phyloP scores from a whole-genome alignment of 169 alveolate species.

The Gregarina niphandrodes region DNA sequence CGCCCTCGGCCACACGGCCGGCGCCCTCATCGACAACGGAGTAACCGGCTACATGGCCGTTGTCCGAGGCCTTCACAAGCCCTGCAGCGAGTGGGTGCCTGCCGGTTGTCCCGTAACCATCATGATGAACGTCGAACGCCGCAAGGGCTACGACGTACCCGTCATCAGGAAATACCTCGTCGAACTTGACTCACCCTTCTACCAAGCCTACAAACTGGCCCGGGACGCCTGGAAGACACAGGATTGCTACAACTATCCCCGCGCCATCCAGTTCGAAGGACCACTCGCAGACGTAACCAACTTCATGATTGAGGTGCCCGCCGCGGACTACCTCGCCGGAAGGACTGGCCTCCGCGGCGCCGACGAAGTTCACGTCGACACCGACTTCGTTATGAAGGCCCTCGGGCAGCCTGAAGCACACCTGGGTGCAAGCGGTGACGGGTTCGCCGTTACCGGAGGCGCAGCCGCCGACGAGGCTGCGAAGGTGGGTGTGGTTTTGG shows the following conservation, averaged over 20 bases:
- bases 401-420: too few relatives aligned
- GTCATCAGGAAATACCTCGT: constrained; percentile 74
- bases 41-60: constrained; percentile 68
- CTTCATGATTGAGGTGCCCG: constrained; percentile 23
- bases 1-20: constrained; percentile 80
- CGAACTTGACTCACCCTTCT: constrained; percentile 66
- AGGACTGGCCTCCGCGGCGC: too few relatives aligned
- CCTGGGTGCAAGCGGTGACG: background rate
- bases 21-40: constrained; percentile 51
- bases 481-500: constrained; percentile 63
- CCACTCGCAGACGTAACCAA: constrained; percentile 26
- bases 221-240: constrained; percentile 64
- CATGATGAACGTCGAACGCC: constrained; percentile 39
- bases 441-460: background rate
- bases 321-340: constrained; percentile 6
- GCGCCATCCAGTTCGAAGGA: constrained; percentile 74
- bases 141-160: constrained; percentile 49
- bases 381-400: too few relatives aligned
- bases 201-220: constrained; percentile 53
- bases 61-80: constrained; percentile 40
- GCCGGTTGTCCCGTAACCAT: constrained; percentile 48
- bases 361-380: too few relatives aligned
- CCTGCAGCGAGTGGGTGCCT: constrained; percentile 59
- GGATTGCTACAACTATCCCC: constrained; percentile 66
- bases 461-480: constrained; percentile 3